Conservation (phyloP, 2,329 filamentous ascomycete genomes). For the Nigrograna mackinnonii region DNA sequence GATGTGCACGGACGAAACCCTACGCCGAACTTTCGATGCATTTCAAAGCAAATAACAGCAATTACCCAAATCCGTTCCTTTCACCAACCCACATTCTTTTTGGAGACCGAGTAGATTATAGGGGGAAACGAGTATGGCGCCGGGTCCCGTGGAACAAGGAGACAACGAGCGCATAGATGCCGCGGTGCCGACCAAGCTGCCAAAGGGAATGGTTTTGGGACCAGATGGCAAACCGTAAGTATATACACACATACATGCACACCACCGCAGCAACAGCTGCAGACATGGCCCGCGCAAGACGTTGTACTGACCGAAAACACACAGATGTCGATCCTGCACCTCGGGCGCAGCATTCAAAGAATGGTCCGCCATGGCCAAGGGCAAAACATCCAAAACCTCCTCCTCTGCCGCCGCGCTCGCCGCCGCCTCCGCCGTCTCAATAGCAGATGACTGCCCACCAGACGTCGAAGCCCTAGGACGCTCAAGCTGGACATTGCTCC, state of each 20-base stretch:
- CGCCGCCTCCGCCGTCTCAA: slow-evolving; percentile 31
- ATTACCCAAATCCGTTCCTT: too few relatives aligned
- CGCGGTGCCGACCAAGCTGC: slow-evolving; percentile 58
- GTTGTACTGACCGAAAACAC: not conserved
- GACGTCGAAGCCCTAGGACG: slow-evolving; percentile 88
- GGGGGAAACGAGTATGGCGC: too few relatives aligned
- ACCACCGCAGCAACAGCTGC: not conserved
- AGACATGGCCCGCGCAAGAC: not conserved
- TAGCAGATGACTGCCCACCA: slow-evolving; percentile 76
- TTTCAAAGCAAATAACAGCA: too few relatives aligned
- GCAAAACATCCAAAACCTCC: slow-evolving; percentile 47
- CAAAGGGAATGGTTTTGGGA: slow-evolving; percentile 74
- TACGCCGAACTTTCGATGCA: too few relatives aligned
- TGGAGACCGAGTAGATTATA: too few relatives aligned
- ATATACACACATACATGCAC: slow-evolving; percentile 7
- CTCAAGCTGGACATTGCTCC: slow-evolving; percentile 89
- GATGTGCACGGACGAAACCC: too few relatives aligned
- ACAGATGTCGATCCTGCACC: slow-evolving; percentile 72
- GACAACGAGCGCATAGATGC: slow-evolving; percentile 28
- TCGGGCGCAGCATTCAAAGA: slow-evolving; percentile 50
- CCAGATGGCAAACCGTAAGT: slow-evolving; percentile 84
- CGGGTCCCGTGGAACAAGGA: slow-evolving; percentile 19
- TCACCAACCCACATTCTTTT: too few relatives aligned
- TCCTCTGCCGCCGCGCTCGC: slow-evolving; percentile 40
- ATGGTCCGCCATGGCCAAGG: slow-evolving; percentile 64